Percentiles rank a stretch among this genome's conserved stretches.
Evolutionary conservation across 768 basidiomycete genomes (phyloP).

Genomic region (Hygrocybe punicea): DNA sequence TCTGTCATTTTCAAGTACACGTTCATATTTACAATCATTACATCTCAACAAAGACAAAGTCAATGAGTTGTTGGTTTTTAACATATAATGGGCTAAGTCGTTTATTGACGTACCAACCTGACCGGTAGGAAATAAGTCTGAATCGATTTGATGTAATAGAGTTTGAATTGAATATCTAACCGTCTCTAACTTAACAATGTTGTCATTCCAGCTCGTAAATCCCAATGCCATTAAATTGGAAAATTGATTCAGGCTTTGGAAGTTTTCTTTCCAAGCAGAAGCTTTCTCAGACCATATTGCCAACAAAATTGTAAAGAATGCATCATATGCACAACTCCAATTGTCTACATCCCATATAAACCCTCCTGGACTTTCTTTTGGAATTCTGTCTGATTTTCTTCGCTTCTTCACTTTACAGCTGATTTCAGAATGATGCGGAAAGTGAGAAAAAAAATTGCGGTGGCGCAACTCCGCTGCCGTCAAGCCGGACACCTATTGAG

Average conservation of each 20-base stretch:
- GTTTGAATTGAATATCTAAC: neutral
- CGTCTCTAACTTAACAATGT: neutral
- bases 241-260: neutral
- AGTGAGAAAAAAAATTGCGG: no score
- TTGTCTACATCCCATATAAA: neutral
- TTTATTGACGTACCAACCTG: neutral
- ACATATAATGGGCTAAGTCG: neutral
- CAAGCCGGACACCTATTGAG: no score
- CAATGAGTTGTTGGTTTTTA: neutral
- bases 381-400: neutral
- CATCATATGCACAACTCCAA: no score
- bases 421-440: no score
- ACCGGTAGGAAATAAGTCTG: neutral
- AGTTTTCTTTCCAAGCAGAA: neutral
- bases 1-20: neutral
- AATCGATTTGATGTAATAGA: neutral
- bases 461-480: no score
- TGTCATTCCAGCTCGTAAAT: neutral
- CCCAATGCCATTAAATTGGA: neutral
- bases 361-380: neutral
- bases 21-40: neutral
- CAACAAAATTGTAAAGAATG: no score
- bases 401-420: neutral
- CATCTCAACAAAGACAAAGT: neutral
- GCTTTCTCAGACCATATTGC: neutral